These are phyloP conservation scores for Avena insularis DNA, from an alignment of 176 grass and related monocot species.

Conservation along the genomic window DNA sequence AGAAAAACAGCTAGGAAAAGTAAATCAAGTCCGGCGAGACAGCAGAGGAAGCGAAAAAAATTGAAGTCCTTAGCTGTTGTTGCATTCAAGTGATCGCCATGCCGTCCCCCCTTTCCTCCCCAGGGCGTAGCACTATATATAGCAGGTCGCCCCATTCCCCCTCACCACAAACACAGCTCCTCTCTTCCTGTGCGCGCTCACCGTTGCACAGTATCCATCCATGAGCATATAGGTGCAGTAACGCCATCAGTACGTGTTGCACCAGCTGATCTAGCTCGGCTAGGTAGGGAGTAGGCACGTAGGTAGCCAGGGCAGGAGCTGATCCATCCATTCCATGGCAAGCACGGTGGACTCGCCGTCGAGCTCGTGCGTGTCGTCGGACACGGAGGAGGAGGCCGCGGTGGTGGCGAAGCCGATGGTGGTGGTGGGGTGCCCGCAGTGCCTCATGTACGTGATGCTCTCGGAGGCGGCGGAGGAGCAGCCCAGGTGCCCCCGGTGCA, in stretches of 20 bases:
- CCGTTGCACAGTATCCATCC: conserved; percentile 10
- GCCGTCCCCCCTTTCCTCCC: neutral
- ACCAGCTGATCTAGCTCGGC: neutral
- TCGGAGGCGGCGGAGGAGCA: conserved; percentile 55
- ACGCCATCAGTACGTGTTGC: neutral
- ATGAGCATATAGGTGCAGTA: neutral
- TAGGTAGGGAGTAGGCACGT: neutral
- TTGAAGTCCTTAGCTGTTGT: neutral
- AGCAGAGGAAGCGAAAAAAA: conserved; percentile 7
- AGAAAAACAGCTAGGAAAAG: neutral
- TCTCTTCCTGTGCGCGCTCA: conserved; percentile 1
- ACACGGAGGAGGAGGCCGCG: conserved; percentile 57
- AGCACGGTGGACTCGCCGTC: conserved; percentile 54
- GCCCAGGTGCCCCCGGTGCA: conserved; percentile 72
- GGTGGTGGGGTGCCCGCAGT: conserved; percentile 70
- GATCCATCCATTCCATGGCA: conserved; percentile 18
- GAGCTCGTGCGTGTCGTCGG: conserved; percentile 82
- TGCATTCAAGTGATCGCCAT: conserved; percentile 14
- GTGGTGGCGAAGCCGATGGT: conserved; percentile 59
- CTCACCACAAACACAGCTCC: conserved; percentile 32
- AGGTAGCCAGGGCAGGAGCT: neutral
- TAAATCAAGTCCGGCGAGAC: neutral
- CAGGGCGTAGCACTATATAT: conserved; percentile 41
- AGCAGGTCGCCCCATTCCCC: conserved; percentile 33
- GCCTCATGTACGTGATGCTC: conserved; percentile 88